phyloP scores from a whole-genome alignment of 1,284 basidiomycete genomes.

The Bothia castanella region DNA sequence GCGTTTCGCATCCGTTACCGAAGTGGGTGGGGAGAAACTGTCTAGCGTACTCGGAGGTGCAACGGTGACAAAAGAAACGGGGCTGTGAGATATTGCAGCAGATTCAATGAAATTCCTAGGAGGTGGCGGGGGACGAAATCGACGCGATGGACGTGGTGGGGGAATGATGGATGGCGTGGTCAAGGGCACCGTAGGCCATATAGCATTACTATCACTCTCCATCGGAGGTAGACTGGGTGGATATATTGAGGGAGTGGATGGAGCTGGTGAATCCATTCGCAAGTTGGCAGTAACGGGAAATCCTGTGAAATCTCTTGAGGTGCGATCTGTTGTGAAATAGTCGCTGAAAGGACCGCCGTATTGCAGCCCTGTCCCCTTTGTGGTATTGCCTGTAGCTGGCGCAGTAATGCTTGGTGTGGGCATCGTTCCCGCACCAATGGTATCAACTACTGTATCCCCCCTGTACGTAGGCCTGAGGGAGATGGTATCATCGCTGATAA shows the following conservation, averaged over 20 bases:
- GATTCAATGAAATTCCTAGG: slow-evolving; percentile 4
- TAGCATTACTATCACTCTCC: neutral
- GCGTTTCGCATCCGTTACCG: neutral
- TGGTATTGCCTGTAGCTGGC: neutral
- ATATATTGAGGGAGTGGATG: slow-evolving; percentile 19
- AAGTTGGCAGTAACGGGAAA: slow-evolving; percentile 19
- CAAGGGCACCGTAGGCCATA: neutral
- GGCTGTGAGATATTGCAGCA: neutral
- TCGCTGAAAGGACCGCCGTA: slow-evolving; percentile 1
- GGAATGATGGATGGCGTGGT: slow-evolving; percentile 4
- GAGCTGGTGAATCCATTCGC: slow-evolving; percentile 5
- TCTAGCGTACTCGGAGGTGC: neutral
- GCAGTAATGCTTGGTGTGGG: neutral
- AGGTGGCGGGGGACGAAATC: slow-evolving; percentile 10
- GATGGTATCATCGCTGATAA: neutral
- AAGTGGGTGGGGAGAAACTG: neutral
- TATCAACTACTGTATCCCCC: neutral
- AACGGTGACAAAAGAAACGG: neutral
- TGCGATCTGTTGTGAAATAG: neutral
- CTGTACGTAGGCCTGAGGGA: neutral
- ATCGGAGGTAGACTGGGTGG: slow-evolving; percentile 10
- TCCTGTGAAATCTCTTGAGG: slow-evolving; percentile 10
- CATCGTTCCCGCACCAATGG: neutral
- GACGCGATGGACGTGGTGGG: slow-evolving; percentile 40
- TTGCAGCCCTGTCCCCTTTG: neutral